These are phyloP conservation scores for Leishmania gerbilli DNA, from an alignment of 208 protist genomes.

Conservation along the genomic window DNA sequence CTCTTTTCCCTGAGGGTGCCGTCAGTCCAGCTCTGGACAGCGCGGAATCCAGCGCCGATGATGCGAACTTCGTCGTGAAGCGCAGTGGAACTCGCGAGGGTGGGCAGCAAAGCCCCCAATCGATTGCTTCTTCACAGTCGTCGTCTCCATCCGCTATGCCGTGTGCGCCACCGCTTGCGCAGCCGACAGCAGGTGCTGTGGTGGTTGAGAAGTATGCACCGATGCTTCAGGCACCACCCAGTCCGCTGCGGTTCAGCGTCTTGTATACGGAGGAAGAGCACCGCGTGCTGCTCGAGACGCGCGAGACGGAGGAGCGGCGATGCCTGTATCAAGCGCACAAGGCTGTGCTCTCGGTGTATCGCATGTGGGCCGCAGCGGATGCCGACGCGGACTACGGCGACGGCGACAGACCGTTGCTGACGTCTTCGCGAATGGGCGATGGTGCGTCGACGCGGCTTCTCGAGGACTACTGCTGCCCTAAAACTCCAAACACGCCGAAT, in stretches of 20 bases:
- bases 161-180: conserved; percentile 9
- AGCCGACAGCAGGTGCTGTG: conserved; percentile 5
- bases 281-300: conserved; percentile 30
- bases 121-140: neutral
- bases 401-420: neutral
- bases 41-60: neutral
- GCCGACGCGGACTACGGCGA: conserved; percentile 8
- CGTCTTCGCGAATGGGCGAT: neutral
- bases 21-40: neutral
- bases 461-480: neutral
- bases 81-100: conserved; percentile 10
- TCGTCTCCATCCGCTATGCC: conserved; percentile 14
- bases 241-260: conserved; percentile 13
- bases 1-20: neutral
- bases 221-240: neutral
- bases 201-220: neutral
- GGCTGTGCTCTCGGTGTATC: conserved; percentile 32
- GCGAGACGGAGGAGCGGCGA: conserved; percentile 37
- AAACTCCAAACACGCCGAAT: neutral
- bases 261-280: conserved; percentile 37
- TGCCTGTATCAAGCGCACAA: conserved; percentile 33
- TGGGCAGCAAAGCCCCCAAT: neutral
- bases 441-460: neutral
- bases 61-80: neutral
- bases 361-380: conserved; percentile 26